phyloP scores from a whole-genome alignment of 169 alveolate species.

The Cryptosporidium felis region DNA sequence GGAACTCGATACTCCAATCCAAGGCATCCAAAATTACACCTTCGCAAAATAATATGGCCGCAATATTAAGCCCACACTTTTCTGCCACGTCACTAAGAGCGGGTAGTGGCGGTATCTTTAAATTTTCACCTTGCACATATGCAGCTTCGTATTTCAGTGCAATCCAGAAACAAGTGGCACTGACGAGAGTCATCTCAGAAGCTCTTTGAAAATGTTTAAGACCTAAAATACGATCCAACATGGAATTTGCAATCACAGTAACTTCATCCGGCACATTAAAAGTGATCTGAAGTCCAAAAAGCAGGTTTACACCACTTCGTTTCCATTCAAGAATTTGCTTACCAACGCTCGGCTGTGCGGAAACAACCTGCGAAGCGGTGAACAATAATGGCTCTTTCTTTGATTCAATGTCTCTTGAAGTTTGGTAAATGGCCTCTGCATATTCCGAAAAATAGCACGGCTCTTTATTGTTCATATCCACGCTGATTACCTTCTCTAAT shows the following conservation, averaged over 20 bases:
- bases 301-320: constrained; percentile 59
- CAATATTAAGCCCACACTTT: constrained; percentile 67
- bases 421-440: constrained; percentile 69
- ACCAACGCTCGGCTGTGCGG: constrained; percentile 70
- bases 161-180: constrained; percentile 70
- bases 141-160: constrained; percentile 67
- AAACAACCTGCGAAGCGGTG: constrained; percentile 66
- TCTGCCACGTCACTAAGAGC: constrained; percentile 69
- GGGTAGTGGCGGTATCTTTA: constrained; percentile 62
- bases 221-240: constrained; percentile 71
- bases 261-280: constrained; percentile 69
- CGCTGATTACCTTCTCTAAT: constrained; percentile 37
- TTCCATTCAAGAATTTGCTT: constrained; percentile 68
- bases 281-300: constrained; percentile 58
- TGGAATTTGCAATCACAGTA: constrained; percentile 63
- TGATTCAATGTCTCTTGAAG: constrained; percentile 56
- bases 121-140: constrained; percentile 67
- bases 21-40: constrained; percentile 64
- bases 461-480: constrained; percentile 52
- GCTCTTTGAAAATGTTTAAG: constrained; percentile 68
- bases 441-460: constrained; percentile 61
- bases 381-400: constrained; percentile 38
- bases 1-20: constrained; percentile 68
- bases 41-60: constrained; percentile 62
- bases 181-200: constrained; percentile 68